phyloP scores from a whole-genome alignment of 306 rosid species.

The Sophora flavescens region DNA sequence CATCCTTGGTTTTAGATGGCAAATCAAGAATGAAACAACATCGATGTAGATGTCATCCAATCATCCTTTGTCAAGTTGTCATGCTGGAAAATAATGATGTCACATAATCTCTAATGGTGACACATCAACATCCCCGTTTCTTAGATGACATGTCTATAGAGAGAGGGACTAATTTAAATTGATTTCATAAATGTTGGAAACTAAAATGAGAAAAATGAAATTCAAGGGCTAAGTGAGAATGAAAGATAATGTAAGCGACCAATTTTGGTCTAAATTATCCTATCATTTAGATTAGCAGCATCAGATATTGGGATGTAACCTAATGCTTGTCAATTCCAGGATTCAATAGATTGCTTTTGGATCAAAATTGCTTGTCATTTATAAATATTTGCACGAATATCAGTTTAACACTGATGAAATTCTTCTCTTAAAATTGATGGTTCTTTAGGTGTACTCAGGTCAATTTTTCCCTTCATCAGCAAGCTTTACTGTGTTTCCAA shows the following conservation, averaged over 20 bases:
- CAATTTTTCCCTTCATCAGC: slow-evolving; percentile 13
- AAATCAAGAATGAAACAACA: not conserved
- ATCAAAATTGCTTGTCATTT: not conserved
- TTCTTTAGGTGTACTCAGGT: not conserved
- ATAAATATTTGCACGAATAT: not conserved
- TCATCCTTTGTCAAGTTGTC: not conserved
- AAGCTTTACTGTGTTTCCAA: slow-evolving; percentile 24
- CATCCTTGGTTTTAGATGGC: not conserved
- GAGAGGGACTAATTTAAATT: not conserved
- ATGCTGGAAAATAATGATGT: not conserved
- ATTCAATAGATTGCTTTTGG: not conserved
- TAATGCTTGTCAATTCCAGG: slow-evolving; percentile 11
- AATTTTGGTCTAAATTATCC: not conserved
- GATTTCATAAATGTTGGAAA: not conserved
- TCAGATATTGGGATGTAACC: not conserved
- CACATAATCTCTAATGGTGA: not conserved
- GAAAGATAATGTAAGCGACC: not conserved
- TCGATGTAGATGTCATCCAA: not conserved
- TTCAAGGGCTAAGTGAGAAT: not conserved
- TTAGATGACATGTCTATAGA: no score
- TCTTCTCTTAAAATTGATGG: slow-evolving; percentile 27
- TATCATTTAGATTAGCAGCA: not conserved
- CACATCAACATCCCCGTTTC: not conserved
- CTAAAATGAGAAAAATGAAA: not conserved
- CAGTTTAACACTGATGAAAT: not conserved